Base-by-base conservation (phyloP, 192 early-diverging fungal species). In the Coemansia sp. region DNA sequence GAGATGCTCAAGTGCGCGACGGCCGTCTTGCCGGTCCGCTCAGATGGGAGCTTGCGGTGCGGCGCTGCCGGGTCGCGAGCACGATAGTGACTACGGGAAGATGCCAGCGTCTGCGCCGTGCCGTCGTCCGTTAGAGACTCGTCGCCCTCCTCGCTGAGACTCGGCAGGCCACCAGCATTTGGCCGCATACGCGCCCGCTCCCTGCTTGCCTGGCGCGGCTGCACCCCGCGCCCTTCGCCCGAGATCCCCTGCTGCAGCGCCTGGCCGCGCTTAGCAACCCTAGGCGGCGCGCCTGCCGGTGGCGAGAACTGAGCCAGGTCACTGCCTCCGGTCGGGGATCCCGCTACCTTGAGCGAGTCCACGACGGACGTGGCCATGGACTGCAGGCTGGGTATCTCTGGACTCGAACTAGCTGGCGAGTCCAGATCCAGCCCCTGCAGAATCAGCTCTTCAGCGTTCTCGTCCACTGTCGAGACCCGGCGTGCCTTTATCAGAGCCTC, bases 401-500 rank as follows among this genome's bases (percentile, higher is more conserved):
- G 1, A 16, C 35, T 10, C 29, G 46, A 1, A 25, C 9, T 38
- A 22, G 38, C 49, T 14, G 38, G 32, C 5, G 13, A 10, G 18
- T 11, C 53, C 49, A 56, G 36, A 4, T 53, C 54, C 21, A 74
- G 59, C 14, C 50, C 54, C 44, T 74, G 63, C 36, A 74, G 38
- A 27, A 74, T 74, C 4, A 58, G 40, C 40, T 74, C 58, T 14
- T 62, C 70, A 0, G 63, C 70, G 7, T 61, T 64, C 34, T 75
- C 65, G 49, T 75, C 65, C 10, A 75, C 60, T 10, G 64, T 68
- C 19, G 65, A 75, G 11, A 75, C 64, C 29, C 72, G 65, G 12
- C 72, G 55, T 30, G 65, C 65, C 49, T 75, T 75, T 23, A 75
- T 55, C 12, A 75, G 53, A 27, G 60, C 65, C 72, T 75, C 72